Conservation (phyloP, 345 rosid genomes). For the Excoecaria agallocha region DNA sequence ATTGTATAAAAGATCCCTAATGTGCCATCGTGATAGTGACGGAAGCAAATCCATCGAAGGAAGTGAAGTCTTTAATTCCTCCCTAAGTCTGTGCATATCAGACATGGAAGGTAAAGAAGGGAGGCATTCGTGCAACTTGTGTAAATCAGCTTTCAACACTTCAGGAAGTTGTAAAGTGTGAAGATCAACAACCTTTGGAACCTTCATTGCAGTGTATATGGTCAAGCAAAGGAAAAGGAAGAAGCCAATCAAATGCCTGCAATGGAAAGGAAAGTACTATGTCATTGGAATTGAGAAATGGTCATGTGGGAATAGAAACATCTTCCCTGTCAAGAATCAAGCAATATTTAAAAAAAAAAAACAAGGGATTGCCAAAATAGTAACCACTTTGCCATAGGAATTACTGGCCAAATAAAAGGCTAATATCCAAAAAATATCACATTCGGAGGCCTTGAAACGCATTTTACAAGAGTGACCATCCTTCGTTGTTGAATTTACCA, state of each 20-base stretch:
- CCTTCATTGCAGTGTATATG: slow-evolving; percentile 75
- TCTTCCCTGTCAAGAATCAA: slow-evolving; percentile 2
- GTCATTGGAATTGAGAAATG: too few relatives aligned
- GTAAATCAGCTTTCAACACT: slow-evolving; percentile 67
- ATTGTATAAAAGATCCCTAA: slow-evolving; percentile 72
- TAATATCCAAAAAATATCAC: not conserved
- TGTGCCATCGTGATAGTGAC: slow-evolving; percentile 60
- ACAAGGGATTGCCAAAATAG: not conserved
- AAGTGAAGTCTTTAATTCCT: slow-evolving; percentile 42
- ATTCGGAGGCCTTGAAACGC: not conserved
- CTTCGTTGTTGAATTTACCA: not conserved
- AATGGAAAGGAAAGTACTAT: slow-evolving; percentile 9
- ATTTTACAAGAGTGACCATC: not conserved
- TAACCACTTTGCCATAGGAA: not conserved
- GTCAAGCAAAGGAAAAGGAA: slow-evolving; percentile 87
- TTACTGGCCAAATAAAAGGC: not conserved
- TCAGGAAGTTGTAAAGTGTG: slow-evolving; percentile 74
- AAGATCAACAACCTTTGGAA: slow-evolving; percentile 79
- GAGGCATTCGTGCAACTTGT: slow-evolving; percentile 59
- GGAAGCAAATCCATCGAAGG: slow-evolving; percentile 45
- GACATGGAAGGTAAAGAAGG: slow-evolving; percentile 67
- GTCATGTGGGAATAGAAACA: not conserved
- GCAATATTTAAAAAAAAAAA: not conserved
- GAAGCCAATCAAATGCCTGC: slow-evolving; percentile 99
- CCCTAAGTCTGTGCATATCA: slow-evolving; percentile 48